phyloP scores from a whole-genome alignment of 202 grass and related monocot species.

The Hordeum pubiflorum region DNA sequence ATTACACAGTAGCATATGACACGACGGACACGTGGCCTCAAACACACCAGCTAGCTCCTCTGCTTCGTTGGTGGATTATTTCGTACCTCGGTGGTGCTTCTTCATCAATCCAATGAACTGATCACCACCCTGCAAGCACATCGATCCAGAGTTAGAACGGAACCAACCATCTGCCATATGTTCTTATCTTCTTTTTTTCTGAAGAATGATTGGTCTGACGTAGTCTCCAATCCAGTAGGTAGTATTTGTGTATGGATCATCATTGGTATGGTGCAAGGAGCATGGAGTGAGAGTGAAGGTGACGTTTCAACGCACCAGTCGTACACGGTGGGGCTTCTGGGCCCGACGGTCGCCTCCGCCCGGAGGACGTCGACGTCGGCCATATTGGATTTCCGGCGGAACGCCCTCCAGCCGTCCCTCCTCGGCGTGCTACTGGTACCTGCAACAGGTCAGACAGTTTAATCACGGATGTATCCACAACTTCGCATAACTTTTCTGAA shows the following conservation, averaged over 20 bases:
- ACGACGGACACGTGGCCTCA: neutral
- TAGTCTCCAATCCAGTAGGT: too few relatives aligned
- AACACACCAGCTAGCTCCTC: neutral
- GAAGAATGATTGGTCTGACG: neutral
- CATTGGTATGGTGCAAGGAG: too few relatives aligned
- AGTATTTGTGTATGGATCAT: too few relatives aligned
- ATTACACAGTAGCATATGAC: too few relatives aligned
- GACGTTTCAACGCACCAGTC: constrained; percentile 50
- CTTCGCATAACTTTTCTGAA: too few relatives aligned
- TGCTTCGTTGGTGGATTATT: neutral
- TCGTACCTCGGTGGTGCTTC: too few relatives aligned
- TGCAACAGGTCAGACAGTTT: too few relatives aligned
- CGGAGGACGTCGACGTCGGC: constrained; percentile 9
- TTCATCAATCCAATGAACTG: constrained; percentile 55
- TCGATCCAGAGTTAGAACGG: too few relatives aligned
- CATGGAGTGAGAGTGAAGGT: too few relatives aligned
- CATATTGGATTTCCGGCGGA: constrained; percentile 35
- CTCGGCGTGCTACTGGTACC: neutral
- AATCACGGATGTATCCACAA: too few relatives aligned
- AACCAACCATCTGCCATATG: too few relatives aligned
- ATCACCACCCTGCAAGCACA: constrained; percentile 59
- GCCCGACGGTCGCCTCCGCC: constrained; percentile 26
- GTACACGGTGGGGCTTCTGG: constrained; percentile 77
- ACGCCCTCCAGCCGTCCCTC: constrained; percentile 33
- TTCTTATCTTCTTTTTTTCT: neutral